Conservation (phyloP, 345 rosid species). For the Aquilaria malaccensis region DNA sequence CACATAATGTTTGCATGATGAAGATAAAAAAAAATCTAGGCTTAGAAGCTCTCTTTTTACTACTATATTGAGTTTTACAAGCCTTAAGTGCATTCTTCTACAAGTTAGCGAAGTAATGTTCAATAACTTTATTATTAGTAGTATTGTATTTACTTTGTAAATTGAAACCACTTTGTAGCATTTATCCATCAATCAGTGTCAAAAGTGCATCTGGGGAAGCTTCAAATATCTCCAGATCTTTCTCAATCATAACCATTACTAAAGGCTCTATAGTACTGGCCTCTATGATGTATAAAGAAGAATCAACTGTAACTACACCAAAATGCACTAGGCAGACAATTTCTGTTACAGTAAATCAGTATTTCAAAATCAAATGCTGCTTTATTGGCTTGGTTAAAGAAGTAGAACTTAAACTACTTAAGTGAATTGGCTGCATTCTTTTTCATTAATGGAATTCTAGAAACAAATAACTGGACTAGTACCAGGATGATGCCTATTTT, state of each 20-base stretch:
- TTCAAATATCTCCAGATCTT: constrained; percentile 15
- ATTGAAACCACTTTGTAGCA: constrained; percentile 18
- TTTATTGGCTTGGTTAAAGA: constrained; percentile 15
- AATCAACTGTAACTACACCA: constrained; percentile 21
- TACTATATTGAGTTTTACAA: background rate
- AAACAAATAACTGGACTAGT: constrained; percentile 15
- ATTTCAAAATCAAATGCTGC: constrained; percentile 5
- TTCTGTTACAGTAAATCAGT: constrained; percentile 15
- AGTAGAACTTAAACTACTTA: constrained; percentile 20
- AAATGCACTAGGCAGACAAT: constrained; percentile 20
- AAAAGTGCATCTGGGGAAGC: constrained; percentile 24
- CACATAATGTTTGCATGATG: too few species aligned
- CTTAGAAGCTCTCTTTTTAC: background rate
- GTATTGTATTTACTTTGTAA: constrained; percentile 14
- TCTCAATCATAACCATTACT: constrained; percentile 18
- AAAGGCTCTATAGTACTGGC: constrained; percentile 20
- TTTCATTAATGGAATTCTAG: constrained; percentile 20
- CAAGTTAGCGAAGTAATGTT: constrained; percentile 10
- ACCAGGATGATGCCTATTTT: constrained; percentile 12
- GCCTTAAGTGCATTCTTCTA: constrained; percentile 18
- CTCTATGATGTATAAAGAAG: constrained; percentile 24
- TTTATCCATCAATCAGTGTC: constrained; percentile 21
- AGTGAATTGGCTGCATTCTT: constrained; percentile 24
- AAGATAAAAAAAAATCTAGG: too few species aligned
- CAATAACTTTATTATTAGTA: constrained; percentile 20